A percentile compares a stretch with the other conserved stretches of the same genome.
Evolutionary conservation across 352 stramenopile species (phyloP).

Genomic region (Phytophthora meadii): DNA sequence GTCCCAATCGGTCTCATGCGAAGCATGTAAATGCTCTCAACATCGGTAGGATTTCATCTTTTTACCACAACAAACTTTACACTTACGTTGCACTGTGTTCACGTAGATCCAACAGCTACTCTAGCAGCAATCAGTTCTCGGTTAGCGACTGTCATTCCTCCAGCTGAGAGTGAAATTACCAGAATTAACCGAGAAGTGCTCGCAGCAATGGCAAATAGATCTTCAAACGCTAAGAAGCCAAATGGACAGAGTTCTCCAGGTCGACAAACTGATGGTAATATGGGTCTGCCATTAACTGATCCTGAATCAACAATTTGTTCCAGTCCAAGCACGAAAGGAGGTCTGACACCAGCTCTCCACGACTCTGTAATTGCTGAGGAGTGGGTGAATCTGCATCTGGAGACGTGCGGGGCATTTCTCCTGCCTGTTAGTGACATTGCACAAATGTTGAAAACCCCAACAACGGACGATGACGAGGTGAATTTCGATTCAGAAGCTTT

Average conservation of each 20-base stretch:
- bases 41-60: constrained; percentile 36
- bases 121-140: constrained; percentile 72
- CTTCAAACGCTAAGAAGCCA: constrained; percentile 28
- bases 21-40: constrained; percentile 50
- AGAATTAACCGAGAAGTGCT: constrained; percentile 70
- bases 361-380: constrained; percentile 81
- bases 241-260: constrained; percentile 5
- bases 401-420: constrained; percentile 57
- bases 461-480: constrained; percentile 38
- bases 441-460: constrained; percentile 5
- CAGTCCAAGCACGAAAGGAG: constrained; percentile 32
- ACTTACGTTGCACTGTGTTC: background rate
- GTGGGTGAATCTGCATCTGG: constrained; percentile 83
- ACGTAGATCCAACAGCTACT: constrained; percentile 46
- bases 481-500: constrained; percentile 50
- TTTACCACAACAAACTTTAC: background rate
- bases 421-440: constrained; percentile 59
- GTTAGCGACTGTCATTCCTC: constrained; percentile 53
- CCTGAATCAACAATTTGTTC: constrained; percentile 4
- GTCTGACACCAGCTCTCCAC: constrained; percentile 46
- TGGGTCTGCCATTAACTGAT: background rate
- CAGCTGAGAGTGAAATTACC: constrained; percentile 76
- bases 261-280: background rate
- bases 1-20: constrained; percentile 28
- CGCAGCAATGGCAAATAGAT: constrained; percentile 7